Conservation (phyloP, 495 filamentous ascomycete species). For the Viridothelium virens region DNA sequence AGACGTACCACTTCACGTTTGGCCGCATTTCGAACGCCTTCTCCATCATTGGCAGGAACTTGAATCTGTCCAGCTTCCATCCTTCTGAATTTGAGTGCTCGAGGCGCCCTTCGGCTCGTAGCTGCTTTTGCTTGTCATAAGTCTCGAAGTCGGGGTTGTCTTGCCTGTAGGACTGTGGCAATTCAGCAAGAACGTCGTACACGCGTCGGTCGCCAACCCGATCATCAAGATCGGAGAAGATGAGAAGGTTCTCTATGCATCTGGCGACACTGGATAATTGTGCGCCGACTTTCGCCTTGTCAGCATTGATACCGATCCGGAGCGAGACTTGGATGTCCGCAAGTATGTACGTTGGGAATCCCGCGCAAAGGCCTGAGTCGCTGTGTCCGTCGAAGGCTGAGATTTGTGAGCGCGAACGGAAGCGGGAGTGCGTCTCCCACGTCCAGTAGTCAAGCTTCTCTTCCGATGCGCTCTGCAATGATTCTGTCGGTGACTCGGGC, state of each 20-base stretch:
- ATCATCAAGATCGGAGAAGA: constrained; percentile 45
- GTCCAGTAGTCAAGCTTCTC: background rate
- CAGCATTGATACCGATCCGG: background rate
- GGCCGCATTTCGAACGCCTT: constrained; percentile 45
- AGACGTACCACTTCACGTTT: constrained; percentile 57
- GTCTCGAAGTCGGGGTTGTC: constrained; percentile 39
- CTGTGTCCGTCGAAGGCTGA: background rate
- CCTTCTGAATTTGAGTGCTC: constrained; percentile 29
- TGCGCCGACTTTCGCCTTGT: background rate
- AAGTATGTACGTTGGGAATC: background rate
- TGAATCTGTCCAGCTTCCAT: constrained; percentile 65
- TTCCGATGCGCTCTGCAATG: background rate
- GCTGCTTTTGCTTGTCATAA: constrained; percentile 31
- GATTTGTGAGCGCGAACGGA: background rate
- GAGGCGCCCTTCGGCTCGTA: background rate
- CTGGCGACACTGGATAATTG: background rate
- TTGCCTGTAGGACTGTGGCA: constrained; percentile 30
- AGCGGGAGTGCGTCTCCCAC: background rate
- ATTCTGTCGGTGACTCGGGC: background rate
- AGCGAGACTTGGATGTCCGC: background rate
- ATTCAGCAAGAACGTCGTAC: constrained; percentile 38
- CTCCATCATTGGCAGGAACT: constrained; percentile 59
- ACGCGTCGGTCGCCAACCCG: constrained; percentile 34
- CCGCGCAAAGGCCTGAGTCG: background rate
- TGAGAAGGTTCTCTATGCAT: constrained; percentile 31